phyloP scores from a whole-genome alignment of 2,329 filamentous ascomycete species.

The Aspergillus fischeri region DNA sequence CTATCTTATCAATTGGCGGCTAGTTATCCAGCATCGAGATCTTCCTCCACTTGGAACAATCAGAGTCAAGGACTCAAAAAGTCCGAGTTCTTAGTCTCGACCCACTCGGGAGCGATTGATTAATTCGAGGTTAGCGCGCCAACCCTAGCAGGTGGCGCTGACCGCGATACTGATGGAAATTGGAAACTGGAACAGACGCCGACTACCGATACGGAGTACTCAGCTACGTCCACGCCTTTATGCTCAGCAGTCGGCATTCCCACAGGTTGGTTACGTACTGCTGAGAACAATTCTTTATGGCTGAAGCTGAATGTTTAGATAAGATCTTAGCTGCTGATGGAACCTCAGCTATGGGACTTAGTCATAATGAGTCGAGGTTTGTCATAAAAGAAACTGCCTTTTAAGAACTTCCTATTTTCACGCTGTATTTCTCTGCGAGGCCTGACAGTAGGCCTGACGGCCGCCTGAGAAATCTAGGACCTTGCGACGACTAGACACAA shows the following conservation, averaged over 20 bases:
- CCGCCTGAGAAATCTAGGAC: neutral
- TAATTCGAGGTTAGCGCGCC: conserved; percentile 3
- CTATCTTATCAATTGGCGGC: neutral
- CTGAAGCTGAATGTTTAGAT: neutral
- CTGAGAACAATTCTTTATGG: neutral
- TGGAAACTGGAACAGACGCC: neutral
- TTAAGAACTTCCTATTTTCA: neutral
- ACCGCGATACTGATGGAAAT: neutral
- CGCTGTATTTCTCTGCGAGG: neutral
- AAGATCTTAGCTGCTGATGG: neutral
- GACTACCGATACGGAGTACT: neutral
- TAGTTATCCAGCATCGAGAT: neutral
- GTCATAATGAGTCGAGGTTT: neutral
- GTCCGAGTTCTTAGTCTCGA: neutral
- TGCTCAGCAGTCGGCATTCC: neutral
- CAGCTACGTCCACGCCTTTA: neutral
- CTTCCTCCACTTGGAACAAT: neutral
- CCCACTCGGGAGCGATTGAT: neutral
- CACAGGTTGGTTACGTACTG: neutral
- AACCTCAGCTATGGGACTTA: neutral
- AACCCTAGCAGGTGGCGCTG: neutral
- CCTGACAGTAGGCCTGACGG: too few species aligned
- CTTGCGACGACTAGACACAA: neutral
- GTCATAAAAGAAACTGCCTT: neutral
- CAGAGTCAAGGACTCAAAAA: neutral